Conservation (phyloP, 345 rosid species). For the Nasturtium officinale region DNA sequence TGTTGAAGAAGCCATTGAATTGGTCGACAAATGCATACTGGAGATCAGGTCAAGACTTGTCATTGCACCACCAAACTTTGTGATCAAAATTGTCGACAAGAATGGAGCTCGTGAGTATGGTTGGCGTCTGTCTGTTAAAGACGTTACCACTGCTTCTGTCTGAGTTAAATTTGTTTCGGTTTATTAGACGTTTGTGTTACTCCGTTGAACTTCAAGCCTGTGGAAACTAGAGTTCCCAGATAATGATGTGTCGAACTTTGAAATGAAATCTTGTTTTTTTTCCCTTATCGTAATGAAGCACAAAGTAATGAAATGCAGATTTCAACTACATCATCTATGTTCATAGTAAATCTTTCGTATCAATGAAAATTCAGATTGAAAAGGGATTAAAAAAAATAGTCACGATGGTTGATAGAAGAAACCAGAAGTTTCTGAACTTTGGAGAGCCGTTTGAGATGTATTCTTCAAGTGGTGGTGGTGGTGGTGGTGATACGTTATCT, state of each 20-base stretch:
- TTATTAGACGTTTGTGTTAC: slow-evolving; percentile 13
- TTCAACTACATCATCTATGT: not conserved
- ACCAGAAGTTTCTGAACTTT: slow-evolving; percentile 24
- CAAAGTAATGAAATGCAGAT: not conserved
- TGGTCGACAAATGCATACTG: slow-evolving; percentile 85
- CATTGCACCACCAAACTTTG: slow-evolving; percentile 93
- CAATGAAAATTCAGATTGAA: not conserved
- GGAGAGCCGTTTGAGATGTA: slow-evolving; percentile 5
- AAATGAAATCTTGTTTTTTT: not conserved
- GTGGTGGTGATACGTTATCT: slow-evolving; percentile 22
- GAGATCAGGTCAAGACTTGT: slow-evolving; percentile 94
- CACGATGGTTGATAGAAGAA: slow-evolving; percentile 20
- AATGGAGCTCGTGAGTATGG: slow-evolving; percentile 84
- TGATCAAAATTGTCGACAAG: slow-evolving; percentile 93
- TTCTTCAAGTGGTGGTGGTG: slow-evolving; percentile 1
- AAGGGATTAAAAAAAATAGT: no score
- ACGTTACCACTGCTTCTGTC: slow-evolving; percentile 45
- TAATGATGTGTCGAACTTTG: slow-evolving; percentile 19
- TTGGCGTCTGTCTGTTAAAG: slow-evolving; percentile 82
- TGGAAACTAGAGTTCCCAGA: slow-evolving; percentile 30
- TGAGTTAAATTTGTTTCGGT: slow-evolving; percentile 13
- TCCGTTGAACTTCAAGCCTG: slow-evolving; percentile 18
- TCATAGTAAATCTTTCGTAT: not conserved
- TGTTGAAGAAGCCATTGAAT: slow-evolving; percentile 74
- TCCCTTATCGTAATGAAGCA: not conserved